Conservation (phyloP, 1,139 yeast species). For the Pichia cactophila region DNA sequence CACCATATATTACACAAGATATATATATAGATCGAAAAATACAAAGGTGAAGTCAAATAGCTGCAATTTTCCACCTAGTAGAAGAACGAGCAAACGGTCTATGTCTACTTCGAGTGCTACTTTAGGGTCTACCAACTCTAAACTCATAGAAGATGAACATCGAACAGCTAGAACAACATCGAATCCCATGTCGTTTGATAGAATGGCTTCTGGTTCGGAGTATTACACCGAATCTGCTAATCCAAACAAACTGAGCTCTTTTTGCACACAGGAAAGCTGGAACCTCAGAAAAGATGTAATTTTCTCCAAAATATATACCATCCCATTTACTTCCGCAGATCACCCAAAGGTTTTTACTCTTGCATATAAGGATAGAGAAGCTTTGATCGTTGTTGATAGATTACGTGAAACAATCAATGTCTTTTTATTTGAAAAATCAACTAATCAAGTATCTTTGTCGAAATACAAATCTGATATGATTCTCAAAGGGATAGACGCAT, state of each 20-base stretch:
- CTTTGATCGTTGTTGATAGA: conserved; percentile 40
- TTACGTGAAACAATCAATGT: conserved; percentile 36
- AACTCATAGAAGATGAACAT: conserved; percentile 33
- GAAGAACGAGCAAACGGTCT: conserved; percentile 20
- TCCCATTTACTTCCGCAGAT: conserved; percentile 28
- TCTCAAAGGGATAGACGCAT: conserved; percentile 37
- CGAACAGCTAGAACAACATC: conserved; percentile 50
- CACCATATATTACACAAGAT: conserved; percentile 44
- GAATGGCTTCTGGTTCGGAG: conserved; percentile 45
- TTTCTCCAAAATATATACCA: conserved; percentile 50
- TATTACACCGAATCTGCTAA: conserved; percentile 17
- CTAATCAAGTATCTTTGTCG: conserved; percentile 29
- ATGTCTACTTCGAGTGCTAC: conserved; percentile 22
- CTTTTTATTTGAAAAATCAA: conserved; percentile 40
- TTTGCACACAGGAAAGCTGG: conserved; percentile 16
- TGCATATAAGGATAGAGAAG: conserved; percentile 49
- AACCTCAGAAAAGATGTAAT: conserved; percentile 58
- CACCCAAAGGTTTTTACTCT: conserved; percentile 39
- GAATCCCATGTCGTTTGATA: conserved; percentile 50
- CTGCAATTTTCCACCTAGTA: conserved; percentile 4
- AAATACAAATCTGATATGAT: conserved; percentile 32
- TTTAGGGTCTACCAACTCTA: conserved; percentile 37
- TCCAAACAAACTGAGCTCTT: conserved; percentile 1
- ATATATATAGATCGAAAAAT: conserved; percentile 27
- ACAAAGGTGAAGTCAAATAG: conserved; percentile 13